Percentiles rank a stretch among this genome's conserved stretches.
These are phyloP conservation scores for Botrytis byssoidea DNA, from an alignment of 2,329 filamentous ascomycete genomes.

Conservation along the genomic window DNA sequence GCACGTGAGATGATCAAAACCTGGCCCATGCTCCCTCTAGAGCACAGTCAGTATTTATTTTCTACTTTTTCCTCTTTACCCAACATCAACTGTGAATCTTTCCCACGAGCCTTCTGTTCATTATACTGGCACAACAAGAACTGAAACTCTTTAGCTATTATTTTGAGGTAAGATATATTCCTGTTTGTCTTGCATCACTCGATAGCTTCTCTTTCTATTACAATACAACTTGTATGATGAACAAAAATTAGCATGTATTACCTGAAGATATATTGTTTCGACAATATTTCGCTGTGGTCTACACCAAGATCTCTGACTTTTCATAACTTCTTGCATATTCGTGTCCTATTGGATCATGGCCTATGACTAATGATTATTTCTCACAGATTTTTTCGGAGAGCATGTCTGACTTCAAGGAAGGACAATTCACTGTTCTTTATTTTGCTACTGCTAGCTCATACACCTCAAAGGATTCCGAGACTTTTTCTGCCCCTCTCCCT, in stretches of 20 bases:
- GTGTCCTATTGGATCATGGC: not conserved
- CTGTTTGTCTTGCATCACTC: slow-evolving; percentile 4
- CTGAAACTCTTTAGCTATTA: not conserved
- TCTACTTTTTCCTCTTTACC: not conserved
- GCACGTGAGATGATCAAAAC: not conserved
- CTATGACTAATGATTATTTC: not conserved
- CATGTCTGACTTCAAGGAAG: slow-evolving; percentile 39
- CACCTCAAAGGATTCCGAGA: slow-evolving; percentile 66
- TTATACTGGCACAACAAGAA: not conserved
- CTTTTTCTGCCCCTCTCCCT: slow-evolving; percentile 63
- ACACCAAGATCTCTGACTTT: slow-evolving; percentile 71
- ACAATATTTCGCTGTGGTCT: slow-evolving; percentile 55
- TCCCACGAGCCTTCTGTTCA: not conserved
- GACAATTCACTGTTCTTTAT: slow-evolving; percentile 78
- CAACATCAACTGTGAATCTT: not conserved
- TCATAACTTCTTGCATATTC: not conserved
- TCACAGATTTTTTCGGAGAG: not conserved
- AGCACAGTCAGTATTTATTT: not conserved
- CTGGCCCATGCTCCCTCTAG: not conserved
- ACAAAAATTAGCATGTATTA: slow-evolving; percentile 45
- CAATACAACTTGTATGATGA: slow-evolving; percentile 36
- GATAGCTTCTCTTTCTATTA: not conserved
- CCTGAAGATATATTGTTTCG: slow-evolving; percentile 41
- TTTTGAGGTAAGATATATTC: slow-evolving; percentile 25
- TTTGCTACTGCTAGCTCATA: slow-evolving; percentile 74